These are phyloP conservation scores for Colletotrichum tropicale DNA, from an alignment of 2,329 filamentous ascomycete species.

Conservation along the genomic window DNA sequence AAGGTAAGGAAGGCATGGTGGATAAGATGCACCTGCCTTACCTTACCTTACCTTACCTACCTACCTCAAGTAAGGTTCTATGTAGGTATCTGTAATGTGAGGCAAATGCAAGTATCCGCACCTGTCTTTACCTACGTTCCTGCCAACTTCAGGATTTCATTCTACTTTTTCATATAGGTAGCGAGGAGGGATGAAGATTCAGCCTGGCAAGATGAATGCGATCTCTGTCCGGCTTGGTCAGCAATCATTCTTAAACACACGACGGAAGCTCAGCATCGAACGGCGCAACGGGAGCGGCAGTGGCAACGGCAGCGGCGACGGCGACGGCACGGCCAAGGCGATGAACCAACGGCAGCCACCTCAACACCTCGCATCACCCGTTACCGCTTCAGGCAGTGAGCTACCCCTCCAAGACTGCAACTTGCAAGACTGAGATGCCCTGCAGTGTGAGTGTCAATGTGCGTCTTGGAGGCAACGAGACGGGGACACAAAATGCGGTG, in stretches of 20 bases:
- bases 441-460: neutral
- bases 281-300: neutral
- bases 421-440: neutral
- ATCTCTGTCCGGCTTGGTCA: conserved; percentile 8
- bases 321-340: neutral
- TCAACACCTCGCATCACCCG: neutral
- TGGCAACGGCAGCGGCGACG: neutral
- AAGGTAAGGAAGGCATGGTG: neutral
- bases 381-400: neutral
- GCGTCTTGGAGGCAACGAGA: neutral
- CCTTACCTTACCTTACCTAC: neutral
- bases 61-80: neutral
- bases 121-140: neutral
- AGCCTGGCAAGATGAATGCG: neutral
- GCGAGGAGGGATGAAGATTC: neutral
- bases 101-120: neutral
- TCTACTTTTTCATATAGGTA: neutral
- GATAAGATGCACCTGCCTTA: neutral
- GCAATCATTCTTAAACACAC: neutral
- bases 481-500: conserved; percentile 12
- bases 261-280: neutral
- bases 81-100: neutral
- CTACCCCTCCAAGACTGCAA: neutral
- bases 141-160: neutral
- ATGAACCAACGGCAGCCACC: neutral